Base-by-base conservation (phyloP, 1,139 yeast genomes). In the Wickerhamomyces sp. region DNA sequence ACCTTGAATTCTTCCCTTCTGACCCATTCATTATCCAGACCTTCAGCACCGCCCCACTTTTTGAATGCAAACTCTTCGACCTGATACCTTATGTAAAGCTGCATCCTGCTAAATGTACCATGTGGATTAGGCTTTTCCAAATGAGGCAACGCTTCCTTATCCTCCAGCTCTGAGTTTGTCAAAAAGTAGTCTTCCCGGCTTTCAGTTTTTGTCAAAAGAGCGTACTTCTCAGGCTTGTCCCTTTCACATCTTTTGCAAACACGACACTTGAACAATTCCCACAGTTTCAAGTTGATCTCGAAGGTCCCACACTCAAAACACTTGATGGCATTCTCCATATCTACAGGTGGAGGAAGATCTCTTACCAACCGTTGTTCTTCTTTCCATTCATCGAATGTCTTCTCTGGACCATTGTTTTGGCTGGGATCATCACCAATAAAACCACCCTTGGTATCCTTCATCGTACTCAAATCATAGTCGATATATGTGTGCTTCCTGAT, bases 71-170 rank as follows among this genome's bases (percentile, higher is more conserved):
- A 85, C 50, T 81, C 87, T 57, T 93, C 98, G 13, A 91, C 89
- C 52, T 93, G 97, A 50, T 78, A 84, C 39, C 98, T 66, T 32
- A 91, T 61, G 58, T 80, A 93, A 36, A 93, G 66, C 68, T 88
- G 95, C 99, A 93, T 93, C 52, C 93, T 72, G 34, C 89, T 83
- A 59, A 78, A 93, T 0, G 85, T 80, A 4, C 78, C 76, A 59
- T 91, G 96, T 0, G 99, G 99, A 52, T 93, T 93, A 7, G 96
- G 89, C 49, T 89, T 85, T 46, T 88, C 95, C 41, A 89, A 65
- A 45, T 93, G 75, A 7, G 84, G 83, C 42, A 93, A 66, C 20
- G 88, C 60, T 2, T 62, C 66, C 4, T 59, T 61, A 56, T 93
- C 98, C 35, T 76, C 71, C 26, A 93, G 66, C 57, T 93, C 98